phyloP scores from a whole-genome alignment of 1,284 basidiomycete genomes.

The Ustilago crameri region DNA sequence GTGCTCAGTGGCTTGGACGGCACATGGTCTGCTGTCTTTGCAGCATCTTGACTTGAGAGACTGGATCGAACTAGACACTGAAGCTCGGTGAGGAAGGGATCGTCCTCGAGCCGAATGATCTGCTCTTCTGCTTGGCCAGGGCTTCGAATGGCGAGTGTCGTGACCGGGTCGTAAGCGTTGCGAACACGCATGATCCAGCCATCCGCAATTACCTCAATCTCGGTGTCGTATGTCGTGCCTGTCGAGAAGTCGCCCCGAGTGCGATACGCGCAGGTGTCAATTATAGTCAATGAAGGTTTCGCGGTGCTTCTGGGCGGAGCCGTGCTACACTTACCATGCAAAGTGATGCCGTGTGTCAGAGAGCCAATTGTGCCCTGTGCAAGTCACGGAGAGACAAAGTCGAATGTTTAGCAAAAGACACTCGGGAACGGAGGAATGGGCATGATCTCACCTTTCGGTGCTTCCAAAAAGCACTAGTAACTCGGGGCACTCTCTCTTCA shows the following conservation, averaged over 20 bases:
- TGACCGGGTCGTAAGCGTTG: conserved; percentile 27
- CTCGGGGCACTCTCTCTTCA: conserved; percentile 33
- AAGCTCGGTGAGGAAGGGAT: conserved; percentile 44
- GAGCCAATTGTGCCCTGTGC: conserved; percentile 32
- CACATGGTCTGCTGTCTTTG: not conserved
- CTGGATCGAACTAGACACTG: conserved; percentile 18
- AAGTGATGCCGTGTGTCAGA: conserved; percentile 40
- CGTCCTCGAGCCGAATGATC: conserved; percentile 26
- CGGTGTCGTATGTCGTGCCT: conserved; percentile 35
- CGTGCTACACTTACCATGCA: conserved; percentile 37
- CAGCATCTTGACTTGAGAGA: not conserved
- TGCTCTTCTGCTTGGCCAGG: conserved; percentile 22
- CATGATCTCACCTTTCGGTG: conserved; percentile 22
- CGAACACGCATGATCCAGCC: conserved; percentile 46
- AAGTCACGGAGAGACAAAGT: not conserved
- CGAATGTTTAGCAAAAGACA: no score
- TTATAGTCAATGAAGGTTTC: no score
- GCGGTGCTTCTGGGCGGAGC: no score
- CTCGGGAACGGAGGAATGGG: no score
- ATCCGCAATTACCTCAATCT: conserved; percentile 51
- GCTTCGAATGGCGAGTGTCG: conserved; percentile 23
- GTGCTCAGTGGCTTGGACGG: conserved; percentile 29
- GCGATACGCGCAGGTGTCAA: no score
- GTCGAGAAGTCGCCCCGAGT: not conserved
- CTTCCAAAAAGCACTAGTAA: conserved; percentile 49